These are phyloP conservation scores for Symbiodinium natans DNA, from an alignment of 73 alveolate species.

Conservation along the genomic window DNA sequence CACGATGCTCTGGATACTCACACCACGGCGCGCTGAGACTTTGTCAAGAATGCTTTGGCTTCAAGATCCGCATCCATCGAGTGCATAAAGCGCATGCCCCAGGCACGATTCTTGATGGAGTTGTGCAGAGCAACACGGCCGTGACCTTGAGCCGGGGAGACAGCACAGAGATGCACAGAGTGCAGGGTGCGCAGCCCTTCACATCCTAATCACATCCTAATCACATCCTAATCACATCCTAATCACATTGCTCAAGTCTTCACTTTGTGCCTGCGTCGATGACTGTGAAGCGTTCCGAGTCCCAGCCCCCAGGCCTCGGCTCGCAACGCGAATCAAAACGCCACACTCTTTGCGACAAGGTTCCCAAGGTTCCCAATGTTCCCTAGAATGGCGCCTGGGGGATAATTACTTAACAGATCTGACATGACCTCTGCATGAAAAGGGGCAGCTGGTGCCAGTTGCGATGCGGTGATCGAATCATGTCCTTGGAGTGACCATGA, in stretches of 20 bases:
- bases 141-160: neutral
- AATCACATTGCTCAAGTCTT: too few relatives aligned
- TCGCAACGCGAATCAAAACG: neutral
- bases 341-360: neutral
- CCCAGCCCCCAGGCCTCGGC: neutral
- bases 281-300: neutral
- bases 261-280: neutral
- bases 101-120: neutral
- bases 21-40: too few relatives aligned
- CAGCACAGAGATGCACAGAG: neutral
- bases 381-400: too few relatives aligned
- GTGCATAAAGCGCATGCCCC: neutral
- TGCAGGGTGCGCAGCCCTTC: neutral
- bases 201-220: too few relatives aligned
- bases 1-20: too few relatives aligned
- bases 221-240: too few relatives aligned
- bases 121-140: conserved; percentile 3
- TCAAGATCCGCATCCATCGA: too few relatives aligned
- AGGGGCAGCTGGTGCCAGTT: neutral
- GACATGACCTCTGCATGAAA: too few relatives aligned
- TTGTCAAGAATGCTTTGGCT: too few relatives aligned
- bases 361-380: neutral
- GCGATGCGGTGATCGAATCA: neutral
- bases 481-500: neutral
- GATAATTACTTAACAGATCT: too few relatives aligned